Conservation (phyloP, 2,329 filamentous ascomycete species). For the Colletotrichum liriopes region DNA sequence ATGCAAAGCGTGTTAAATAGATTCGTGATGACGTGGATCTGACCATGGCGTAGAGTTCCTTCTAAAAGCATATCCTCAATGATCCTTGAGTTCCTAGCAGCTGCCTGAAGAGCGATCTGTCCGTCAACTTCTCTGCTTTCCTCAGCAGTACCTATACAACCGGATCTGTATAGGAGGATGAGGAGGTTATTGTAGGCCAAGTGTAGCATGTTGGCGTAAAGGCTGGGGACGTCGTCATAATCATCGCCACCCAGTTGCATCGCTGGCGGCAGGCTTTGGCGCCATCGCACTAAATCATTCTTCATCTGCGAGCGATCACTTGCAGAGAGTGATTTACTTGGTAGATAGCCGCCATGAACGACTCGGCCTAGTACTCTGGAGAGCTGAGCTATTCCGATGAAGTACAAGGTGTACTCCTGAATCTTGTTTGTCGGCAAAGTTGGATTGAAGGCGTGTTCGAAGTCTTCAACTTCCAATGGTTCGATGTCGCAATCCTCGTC, state of each 20-base stretch:
- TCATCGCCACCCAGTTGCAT: not conserved
- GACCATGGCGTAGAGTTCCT: slow-evolving; percentile 59
- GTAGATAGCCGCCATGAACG: slow-evolving; percentile 41
- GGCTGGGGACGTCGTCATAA: slow-evolving; percentile 51
- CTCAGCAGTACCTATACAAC: slow-evolving; percentile 54
- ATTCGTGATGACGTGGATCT: slow-evolving; percentile 64
- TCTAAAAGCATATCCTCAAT: slow-evolving; percentile 63
- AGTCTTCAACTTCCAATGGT: not conserved
- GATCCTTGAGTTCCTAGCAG: slow-evolving; percentile 61
- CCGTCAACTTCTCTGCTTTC: slow-evolving; percentile 52
- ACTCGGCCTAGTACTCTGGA: slow-evolving; percentile 48
- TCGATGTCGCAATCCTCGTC: slow-evolving; percentile 63
- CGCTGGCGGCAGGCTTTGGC: slow-evolving; percentile 50
- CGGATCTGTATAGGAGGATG: slow-evolving; percentile 61
- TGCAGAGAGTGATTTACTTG: slow-evolving; percentile 44
- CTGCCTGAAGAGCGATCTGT: slow-evolving; percentile 60
- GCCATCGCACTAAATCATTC: slow-evolving; percentile 58
- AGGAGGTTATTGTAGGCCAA: slow-evolving; percentile 64
- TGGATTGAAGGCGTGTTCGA: slow-evolving; percentile 42
- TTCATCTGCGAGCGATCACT: slow-evolving; percentile 52
- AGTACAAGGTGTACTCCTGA: slow-evolving; percentile 54
- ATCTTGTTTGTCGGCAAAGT: slow-evolving; percentile 51
- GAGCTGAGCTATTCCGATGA: slow-evolving; percentile 47
- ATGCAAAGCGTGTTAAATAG: slow-evolving; percentile 64
- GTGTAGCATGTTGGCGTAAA: slow-evolving; percentile 59